Conservation (phyloP, 2,329 filamentous ascomycete genomes). For the Neofusicoccum cordaticola region DNA sequence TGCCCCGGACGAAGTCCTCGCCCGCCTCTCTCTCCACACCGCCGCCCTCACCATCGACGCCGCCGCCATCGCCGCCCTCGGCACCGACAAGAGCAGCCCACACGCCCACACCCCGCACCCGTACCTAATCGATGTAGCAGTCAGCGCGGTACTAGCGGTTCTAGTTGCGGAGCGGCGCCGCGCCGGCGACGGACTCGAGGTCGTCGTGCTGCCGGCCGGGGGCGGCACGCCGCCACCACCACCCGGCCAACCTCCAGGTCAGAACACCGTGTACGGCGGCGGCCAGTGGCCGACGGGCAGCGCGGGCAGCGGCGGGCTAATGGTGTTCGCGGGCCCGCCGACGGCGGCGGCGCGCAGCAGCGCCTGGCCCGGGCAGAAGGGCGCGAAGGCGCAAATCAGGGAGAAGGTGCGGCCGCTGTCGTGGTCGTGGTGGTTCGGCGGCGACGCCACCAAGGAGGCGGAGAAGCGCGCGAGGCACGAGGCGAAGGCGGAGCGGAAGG, state of each 20-base stretch:
- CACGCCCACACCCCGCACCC: slow-evolving; percentile 37
- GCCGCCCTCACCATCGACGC: slow-evolving; percentile 45
- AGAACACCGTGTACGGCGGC: neutral
- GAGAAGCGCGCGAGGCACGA: neutral
- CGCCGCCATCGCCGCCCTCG: slow-evolving; percentile 31
- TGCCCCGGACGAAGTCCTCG: slow-evolving; percentile 38
- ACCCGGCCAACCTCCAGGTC: too few relatives aligned
- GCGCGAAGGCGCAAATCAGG: neutral
- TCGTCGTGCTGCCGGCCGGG: neutral
- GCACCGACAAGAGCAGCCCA: slow-evolving; percentile 22
- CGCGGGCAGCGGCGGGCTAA: neutral
- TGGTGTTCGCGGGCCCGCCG: slow-evolving; percentile 17
- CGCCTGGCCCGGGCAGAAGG: slow-evolving; percentile 18
- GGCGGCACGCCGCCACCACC: neutral
- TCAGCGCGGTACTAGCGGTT: slow-evolving; percentile 43
- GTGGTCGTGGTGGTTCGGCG: slow-evolving; percentile 15
- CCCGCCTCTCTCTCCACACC: slow-evolving; percentile 43
- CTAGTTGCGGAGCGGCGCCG: slow-evolving; percentile 45
- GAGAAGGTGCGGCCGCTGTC: neutral
- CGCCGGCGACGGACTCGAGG: slow-evolving; percentile 18
- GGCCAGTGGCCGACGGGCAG: neutral
- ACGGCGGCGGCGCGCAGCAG: slow-evolving; percentile 24
- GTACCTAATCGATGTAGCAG: slow-evolving; percentile 46
- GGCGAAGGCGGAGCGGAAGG: neutral
- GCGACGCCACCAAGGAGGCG: slow-evolving; percentile 8